Conservation (phyloP, 202 grass and related monocot species). For the Setaria italica region DNA sequence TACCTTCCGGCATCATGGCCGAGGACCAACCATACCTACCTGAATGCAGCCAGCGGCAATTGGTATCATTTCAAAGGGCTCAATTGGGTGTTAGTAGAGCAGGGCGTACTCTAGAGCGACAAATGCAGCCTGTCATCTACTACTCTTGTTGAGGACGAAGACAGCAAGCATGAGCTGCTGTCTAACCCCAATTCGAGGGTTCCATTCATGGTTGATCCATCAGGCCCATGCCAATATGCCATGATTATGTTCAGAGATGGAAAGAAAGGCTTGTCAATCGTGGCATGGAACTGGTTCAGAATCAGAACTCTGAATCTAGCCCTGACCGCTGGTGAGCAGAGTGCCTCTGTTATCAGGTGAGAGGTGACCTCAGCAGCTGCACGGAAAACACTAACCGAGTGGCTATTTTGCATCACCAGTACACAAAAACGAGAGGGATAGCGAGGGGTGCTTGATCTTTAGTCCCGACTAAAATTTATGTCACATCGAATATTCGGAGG, state of each 20-base stretch:
- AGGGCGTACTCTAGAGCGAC: background rate
- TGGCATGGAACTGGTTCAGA: slow-evolving; percentile 7
- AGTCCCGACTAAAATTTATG: too few relatives aligned
- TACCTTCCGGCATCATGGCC: background rate
- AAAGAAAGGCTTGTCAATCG: background rate
- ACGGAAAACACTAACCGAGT: background rate
- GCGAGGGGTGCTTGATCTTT: background rate
- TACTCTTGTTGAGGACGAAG: background rate
- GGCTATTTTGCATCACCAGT: background rate
- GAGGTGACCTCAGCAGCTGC: background rate
- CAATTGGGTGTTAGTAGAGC: background rate
- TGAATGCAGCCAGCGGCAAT: background rate
- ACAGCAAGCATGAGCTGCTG: background rate
- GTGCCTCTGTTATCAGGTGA: background rate
- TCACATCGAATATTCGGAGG: too few relatives aligned
- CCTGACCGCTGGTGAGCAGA: background rate
- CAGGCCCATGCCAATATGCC: background rate
- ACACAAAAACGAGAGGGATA: background rate
- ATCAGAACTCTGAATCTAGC: background rate
- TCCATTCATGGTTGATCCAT: background rate
- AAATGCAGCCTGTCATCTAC: background rate
- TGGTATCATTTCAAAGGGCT: background rate
- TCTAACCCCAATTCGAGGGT: background rate
- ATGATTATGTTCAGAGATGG: background rate
- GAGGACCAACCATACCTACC: background rate